A percentile compares a stretch with the other conserved stretches of the same genome.
Evolutionary conservation across 768 basidiomycete species (phyloP).

Genomic region (Pisolithus marmoratus): DNA sequence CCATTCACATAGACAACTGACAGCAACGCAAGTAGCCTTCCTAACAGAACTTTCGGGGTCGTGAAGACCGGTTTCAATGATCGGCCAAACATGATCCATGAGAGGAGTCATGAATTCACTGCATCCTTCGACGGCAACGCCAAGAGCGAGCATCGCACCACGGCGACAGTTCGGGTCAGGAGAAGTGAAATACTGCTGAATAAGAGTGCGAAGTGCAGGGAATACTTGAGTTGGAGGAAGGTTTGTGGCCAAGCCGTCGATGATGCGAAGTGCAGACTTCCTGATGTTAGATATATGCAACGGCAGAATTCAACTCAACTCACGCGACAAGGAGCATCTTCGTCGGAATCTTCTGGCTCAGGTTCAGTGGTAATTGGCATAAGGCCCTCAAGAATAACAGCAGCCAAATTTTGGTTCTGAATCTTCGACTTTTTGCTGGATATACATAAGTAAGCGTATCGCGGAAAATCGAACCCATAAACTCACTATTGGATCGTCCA

Average conservation of each 20-base stretch:
- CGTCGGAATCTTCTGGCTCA: constrained; percentile 90
- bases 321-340: constrained; percentile 89
- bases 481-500: constrained; percentile 95
- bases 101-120: constrained; percentile 96
- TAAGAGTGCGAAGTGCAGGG: constrained; percentile 79
- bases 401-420: constrained; percentile 78
- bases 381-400: constrained; percentile 81
- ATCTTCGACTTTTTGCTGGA: constrained; percentile 93
- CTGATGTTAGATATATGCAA: constrained; percentile 5
- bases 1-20: constrained; percentile 97
- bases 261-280: constrained; percentile 88
- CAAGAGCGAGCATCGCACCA: constrained; percentile 91
- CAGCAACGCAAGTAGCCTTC: constrained; percentile 93
- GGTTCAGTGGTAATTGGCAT: constrained; percentile 93
- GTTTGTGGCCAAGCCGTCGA: constrained; percentile 87
- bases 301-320: constrained; percentile 20
- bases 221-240: constrained; percentile 95
- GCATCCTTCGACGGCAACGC: constrained; percentile 95
- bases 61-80: constrained; percentile 82
- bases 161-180: constrained; percentile 75
- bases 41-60: constrained; percentile 83
- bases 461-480: constrained; percentile 1
- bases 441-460: neutral
- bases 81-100: constrained; percentile 89
- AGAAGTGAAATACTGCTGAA: constrained; percentile 81